These are phyloP conservation scores for Geopyxis carbonaria DNA, from an alignment of 495 filamentous ascomycete genomes.

Conservation along the genomic window DNA sequence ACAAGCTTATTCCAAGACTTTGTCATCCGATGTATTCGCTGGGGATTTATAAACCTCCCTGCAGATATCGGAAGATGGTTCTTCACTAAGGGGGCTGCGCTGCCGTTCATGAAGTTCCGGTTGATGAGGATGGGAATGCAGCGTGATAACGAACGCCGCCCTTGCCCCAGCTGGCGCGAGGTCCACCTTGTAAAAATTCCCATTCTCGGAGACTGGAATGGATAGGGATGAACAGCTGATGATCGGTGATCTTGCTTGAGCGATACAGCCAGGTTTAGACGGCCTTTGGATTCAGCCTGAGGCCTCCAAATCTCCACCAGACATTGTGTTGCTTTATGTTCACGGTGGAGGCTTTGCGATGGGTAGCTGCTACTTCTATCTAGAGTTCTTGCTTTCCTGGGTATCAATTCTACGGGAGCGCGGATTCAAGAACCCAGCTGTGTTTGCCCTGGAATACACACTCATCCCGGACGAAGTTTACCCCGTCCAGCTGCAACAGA, in stretches of 20 bases:
- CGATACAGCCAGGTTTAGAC: background rate
- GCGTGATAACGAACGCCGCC: too few relatives aligned
- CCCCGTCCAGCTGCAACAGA: constrained; percentile 50
- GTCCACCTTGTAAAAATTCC: constrained; percentile 18
- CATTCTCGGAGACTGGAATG: background rate
- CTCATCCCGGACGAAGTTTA: constrained; percentile 56
- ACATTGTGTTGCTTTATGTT: constrained; percentile 55
- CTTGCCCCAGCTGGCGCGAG: constrained; percentile 37
- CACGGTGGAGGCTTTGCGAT: constrained; percentile 70
- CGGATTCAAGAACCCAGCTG: constrained; percentile 52
- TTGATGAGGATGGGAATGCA: constrained; percentile 54
- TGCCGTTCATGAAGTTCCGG: constrained; percentile 56
- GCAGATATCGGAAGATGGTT: constrained; percentile 48
- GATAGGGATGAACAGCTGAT: constrained; percentile 1
- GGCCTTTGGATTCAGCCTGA: constrained; percentile 2
- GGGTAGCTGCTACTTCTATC: constrained; percentile 63
- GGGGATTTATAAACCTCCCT: constrained; percentile 53
- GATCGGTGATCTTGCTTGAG: background rate
- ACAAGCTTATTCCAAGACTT: constrained; percentile 56
- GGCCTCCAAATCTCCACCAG: constrained; percentile 29
- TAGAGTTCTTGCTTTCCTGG: constrained; percentile 60
- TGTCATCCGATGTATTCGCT: constrained; percentile 55
- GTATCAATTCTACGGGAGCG: constrained; percentile 36
- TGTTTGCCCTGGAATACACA: constrained; percentile 65
- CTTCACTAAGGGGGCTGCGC: constrained; percentile 50